These are phyloP conservation scores for Geotrichum citri-aurantii DNA, from an alignment of 1,139 yeast genomes.

Conservation along the genomic window DNA sequence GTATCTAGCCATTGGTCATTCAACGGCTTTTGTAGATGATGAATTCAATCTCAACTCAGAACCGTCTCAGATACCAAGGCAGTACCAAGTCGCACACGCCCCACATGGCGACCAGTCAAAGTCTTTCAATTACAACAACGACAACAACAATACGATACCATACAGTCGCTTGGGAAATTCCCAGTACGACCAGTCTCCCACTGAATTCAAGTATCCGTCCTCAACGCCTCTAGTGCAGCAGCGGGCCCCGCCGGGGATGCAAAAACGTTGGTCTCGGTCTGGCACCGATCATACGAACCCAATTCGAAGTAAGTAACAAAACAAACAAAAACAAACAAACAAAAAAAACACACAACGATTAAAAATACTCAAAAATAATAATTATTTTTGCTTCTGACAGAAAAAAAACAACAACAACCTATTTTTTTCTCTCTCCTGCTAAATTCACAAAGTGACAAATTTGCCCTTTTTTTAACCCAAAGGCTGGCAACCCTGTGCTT, in stretches of 20 bases:
- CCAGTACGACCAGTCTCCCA: not conserved
- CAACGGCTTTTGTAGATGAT: not conserved
- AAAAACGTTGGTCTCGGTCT: not conserved
- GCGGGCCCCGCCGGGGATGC: not conserved
- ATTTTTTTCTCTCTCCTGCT: too few relatives aligned
- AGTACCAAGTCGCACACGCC: not conserved
- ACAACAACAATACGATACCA: not conserved
- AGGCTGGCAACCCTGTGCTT: not conserved
- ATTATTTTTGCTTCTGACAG: not conserved
- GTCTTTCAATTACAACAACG: not conserved
- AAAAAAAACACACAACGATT: not conserved
- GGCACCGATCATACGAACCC: not conserved
- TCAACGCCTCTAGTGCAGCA: not conserved
- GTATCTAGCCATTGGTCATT: not conserved
- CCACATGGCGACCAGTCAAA: not conserved
- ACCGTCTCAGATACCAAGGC: not conserved
- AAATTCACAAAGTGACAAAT: not conserved
- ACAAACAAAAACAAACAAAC: not conserved
- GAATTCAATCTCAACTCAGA: not conserved
- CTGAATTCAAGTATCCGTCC: not conserved
- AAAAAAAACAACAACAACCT: too few relatives aligned
- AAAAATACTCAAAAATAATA: not conserved
- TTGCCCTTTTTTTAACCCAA: not conserved
- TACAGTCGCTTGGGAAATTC: not conserved
- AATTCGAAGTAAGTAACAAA: not conserved